Conservation (phyloP, 169 alveolate genomes). For the Besnoitia besnoiti region DNA sequence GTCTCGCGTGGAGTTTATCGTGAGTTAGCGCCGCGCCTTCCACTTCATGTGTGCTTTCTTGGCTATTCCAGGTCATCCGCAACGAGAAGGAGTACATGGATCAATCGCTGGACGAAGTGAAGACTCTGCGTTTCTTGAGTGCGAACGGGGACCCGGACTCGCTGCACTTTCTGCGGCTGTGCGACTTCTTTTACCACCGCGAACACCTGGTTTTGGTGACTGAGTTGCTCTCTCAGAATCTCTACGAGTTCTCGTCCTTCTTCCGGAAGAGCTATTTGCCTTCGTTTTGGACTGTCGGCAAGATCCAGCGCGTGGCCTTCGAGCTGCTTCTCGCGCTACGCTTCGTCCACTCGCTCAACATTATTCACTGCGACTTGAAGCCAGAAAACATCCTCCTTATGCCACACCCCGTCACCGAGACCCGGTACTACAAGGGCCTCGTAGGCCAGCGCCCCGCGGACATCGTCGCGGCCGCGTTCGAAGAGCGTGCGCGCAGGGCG, state of each 20-base stretch:
- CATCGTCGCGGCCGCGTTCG: neutral
- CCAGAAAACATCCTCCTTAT: conserved; percentile 92
- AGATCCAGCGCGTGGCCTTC: conserved; percentile 66
- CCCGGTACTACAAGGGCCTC: neutral
- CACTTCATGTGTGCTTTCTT: conserved; percentile 64
- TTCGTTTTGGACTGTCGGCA: conserved; percentile 52
- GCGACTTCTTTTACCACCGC: conserved; percentile 92
- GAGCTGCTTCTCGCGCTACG: conserved; percentile 83
- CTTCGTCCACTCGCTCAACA: conserved; percentile 78
- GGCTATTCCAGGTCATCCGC: conserved; percentile 93
- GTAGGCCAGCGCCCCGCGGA: neutral
- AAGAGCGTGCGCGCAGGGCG: neutral
- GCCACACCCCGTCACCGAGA: neutral
- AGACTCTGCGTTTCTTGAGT: conserved; percentile 83
- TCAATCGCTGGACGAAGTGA: conserved; percentile 91
- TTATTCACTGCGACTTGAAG: conserved; percentile 94
- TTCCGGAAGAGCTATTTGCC: conserved; percentile 57
- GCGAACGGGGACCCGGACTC: conserved; percentile 86
- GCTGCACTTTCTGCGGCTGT: conserved; percentile 79
- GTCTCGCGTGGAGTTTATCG: too few species aligned
- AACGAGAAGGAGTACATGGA: conserved; percentile 93
- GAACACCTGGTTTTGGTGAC: conserved; percentile 95
- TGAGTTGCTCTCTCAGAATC: conserved; percentile 88
- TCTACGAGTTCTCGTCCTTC: conserved; percentile 49
- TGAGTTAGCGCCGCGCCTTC: neutral